phyloP scores from a whole-genome alignment of 1,284 basidiomycete genomes.

The Leccinum pseudoinsigne region DNA sequence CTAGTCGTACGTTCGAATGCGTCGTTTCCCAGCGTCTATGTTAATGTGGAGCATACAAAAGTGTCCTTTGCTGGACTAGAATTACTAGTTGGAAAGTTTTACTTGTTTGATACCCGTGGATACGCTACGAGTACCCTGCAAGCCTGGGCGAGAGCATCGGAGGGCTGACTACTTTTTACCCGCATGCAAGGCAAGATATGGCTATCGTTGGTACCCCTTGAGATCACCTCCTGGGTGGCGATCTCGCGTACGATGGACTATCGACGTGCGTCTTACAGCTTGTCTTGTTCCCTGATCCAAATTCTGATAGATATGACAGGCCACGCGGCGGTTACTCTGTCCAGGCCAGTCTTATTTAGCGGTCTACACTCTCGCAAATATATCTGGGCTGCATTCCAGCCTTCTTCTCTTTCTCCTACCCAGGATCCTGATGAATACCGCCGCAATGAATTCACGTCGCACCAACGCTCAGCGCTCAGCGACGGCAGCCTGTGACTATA shows the following conservation, averaged over 20 bases:
- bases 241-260: constrained; percentile 70
- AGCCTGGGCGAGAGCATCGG: neutral
- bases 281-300: neutral
- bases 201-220: constrained; percentile 61
- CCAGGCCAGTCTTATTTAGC: constrained; percentile 9
- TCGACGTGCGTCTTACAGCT: constrained; percentile 44
- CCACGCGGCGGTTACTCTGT: constrained; percentile 47
- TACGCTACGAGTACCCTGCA: constrained; percentile 46
- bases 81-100: constrained; percentile 75
- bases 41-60: constrained; percentile 24
- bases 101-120: constrained; percentile 65
- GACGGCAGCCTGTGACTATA: constrained; percentile 19
- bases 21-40: neutral
- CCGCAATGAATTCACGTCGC: constrained; percentile 26
- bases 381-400: constrained; percentile 6
- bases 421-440: constrained; percentile 25
- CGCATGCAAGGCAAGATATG: constrained; percentile 58
- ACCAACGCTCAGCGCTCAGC: constrained; percentile 20
- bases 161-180: too few species aligned
- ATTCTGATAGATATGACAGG: constrained; percentile 30
- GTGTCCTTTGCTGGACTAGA: constrained; percentile 76
- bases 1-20: constrained; percentile 33
- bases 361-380: constrained; percentile 34
- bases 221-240: constrained; percentile 66
- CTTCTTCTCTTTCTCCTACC: neutral